Evolutionary conservation across 2,329 filamentous ascomycete species (phyloP).

Genomic region (Aspergillus brunneoviolaceus): DNA sequence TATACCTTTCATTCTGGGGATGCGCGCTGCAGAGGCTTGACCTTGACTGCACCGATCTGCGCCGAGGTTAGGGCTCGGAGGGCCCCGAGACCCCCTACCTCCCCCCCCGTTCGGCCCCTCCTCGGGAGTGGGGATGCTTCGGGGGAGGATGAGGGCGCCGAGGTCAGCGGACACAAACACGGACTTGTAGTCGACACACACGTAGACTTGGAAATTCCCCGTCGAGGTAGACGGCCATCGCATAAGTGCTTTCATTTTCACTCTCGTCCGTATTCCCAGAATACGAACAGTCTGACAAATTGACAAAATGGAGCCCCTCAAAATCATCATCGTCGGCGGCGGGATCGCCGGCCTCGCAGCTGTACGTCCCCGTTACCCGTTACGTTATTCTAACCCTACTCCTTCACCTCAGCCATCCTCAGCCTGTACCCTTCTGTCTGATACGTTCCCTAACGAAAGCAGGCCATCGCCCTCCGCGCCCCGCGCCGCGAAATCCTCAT

Average conservation of each 20-base stretch:
- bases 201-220: neutral
- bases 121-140: too few relatives aligned
- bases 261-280: too few relatives aligned
- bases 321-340: slow-evolving; percentile 53
- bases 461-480: slow-evolving; percentile 29
- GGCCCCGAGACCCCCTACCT: neutral
- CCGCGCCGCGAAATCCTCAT: slow-evolving; percentile 23
- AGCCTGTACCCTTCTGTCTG: too few relatives aligned
- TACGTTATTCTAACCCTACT: too few relatives aligned
- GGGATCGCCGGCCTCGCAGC: slow-evolving; percentile 37
- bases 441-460: too few relatives aligned
- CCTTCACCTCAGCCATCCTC: too few relatives aligned
- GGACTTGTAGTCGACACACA: too few relatives aligned
- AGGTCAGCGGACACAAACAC: too few relatives aligned
- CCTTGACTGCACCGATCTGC: neutral
- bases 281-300: too few relatives aligned
- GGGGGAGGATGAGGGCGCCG: too few relatives aligned
- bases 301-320: slow-evolving; percentile 26
- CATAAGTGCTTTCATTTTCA: neutral
- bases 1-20: neutral
- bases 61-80: slow-evolving; percentile 3
- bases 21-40: neutral
- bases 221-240: neutral
- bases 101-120: too few relatives aligned
- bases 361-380: slow-evolving; percentile 2